Conservation (phyloP, 129 eudicot genomes). For the Flaveria trinervia region DNA sequence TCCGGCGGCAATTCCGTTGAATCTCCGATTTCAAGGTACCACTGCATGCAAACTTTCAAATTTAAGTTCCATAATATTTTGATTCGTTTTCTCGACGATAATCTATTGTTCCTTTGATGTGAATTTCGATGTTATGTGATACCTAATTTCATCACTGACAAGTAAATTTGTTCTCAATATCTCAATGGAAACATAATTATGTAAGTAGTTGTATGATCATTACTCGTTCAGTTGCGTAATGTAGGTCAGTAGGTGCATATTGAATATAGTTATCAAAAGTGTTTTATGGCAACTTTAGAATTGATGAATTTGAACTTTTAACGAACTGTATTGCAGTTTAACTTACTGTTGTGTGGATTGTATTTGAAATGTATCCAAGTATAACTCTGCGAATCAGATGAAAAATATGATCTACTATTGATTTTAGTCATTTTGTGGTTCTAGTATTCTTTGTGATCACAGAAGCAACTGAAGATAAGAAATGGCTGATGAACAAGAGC, state of each 20-base stretch:
- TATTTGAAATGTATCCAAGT: conserved; percentile 1
- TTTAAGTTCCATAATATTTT: not conserved
- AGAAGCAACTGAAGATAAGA: conserved; percentile 16
- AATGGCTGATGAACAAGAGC: conserved; percentile 54
- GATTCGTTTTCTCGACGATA: conserved; percentile 13
- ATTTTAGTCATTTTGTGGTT: not conserved
- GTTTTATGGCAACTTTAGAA: too few relatives aligned
- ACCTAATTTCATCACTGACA: too few relatives aligned
- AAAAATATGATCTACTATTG: not conserved
- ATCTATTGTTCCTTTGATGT: not conserved
- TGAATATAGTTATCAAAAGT: too few relatives aligned
- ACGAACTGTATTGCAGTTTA: not conserved
- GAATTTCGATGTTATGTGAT: not conserved
- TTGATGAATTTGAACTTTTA: too few relatives aligned
- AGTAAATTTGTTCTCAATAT: too few relatives aligned
- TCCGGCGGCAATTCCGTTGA: conserved; percentile 19
- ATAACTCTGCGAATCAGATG: not conserved
- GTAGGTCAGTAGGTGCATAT: too few relatives aligned
- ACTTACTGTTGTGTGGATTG: not conserved
- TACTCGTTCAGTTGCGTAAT: too few relatives aligned
- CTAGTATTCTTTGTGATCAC: not conserved
- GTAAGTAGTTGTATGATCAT: too few relatives aligned
- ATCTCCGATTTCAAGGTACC: conserved; percentile 21
- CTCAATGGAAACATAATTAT: too few relatives aligned
- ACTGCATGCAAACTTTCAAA: not conserved